Percentiles rank a stretch among this genome's conserved stretches.
These are phyloP conservation scores for Fusarium xylarioides DNA, from an alignment of 2,329 filamentous ascomycete species.

Conservation along the genomic window DNA sequence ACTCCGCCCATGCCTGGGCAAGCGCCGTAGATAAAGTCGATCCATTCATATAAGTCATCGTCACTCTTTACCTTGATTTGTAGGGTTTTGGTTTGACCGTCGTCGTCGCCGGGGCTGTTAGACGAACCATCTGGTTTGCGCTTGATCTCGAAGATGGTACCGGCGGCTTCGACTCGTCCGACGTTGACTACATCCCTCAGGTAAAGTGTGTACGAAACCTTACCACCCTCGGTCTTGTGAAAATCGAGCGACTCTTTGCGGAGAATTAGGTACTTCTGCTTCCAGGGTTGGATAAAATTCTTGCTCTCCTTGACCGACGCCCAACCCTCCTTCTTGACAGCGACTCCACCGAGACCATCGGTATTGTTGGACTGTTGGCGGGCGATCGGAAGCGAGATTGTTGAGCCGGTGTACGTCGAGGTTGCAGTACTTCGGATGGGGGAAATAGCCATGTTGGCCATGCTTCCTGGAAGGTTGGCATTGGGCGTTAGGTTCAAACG, in stretches of 20 bases:
- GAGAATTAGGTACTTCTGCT: conserved; percentile 89
- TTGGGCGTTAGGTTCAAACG: conserved; percentile 82
- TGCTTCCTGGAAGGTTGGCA: conserved; percentile 78
- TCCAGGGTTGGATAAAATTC: conserved; percentile 86
- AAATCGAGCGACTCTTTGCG: conserved; percentile 95
- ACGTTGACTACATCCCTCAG: conserved; percentile 91
- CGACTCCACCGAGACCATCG: conserved; percentile 72
- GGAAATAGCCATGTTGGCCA: conserved; percentile 80
- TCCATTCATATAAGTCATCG: conserved; percentile 98
- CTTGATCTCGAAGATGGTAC: conserved; percentile 94
- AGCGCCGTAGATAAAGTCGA: conserved; percentile 95
- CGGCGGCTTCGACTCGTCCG: conserved; percentile 87
- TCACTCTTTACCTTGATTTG: conserved; percentile 95
- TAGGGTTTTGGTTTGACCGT: conserved; percentile 82
- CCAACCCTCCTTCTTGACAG: conserved; percentile 82
- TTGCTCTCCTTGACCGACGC: conserved; percentile 91
- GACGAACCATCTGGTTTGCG: conserved; percentile 74
- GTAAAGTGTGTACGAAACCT: conserved; percentile 84
- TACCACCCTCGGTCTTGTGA: conserved; percentile 88
- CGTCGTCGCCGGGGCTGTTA: conserved; percentile 78
- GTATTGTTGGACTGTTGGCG: conserved; percentile 68
- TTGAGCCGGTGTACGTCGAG: conserved; percentile 57
- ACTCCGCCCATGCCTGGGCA: conserved; percentile 98
- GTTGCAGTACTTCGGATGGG: conserved; percentile 73
- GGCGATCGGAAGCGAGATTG: conserved; percentile 75